Conservation (phyloP, 2,329 filamentous ascomycete genomes). For the Sarocladium oryzae region DNA sequence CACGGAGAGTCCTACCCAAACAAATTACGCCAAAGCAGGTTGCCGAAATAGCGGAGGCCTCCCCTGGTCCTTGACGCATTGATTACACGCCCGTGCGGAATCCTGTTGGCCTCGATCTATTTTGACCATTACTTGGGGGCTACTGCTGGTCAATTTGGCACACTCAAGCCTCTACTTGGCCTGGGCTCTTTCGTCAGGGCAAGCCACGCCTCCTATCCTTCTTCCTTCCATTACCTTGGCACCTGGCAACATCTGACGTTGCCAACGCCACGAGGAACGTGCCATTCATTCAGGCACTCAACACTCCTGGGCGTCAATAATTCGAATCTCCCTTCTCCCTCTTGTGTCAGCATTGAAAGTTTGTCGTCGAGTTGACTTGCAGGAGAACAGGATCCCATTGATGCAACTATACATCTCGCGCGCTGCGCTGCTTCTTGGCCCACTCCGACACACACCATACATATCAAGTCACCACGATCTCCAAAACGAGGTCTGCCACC, state of each 20-base stretch:
- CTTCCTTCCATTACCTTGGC: too few species aligned
- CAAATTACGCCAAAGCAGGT: too few species aligned
- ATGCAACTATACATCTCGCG: too few species aligned
- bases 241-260: background rate
- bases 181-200: background rate
- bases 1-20: background rate
- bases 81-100: background rate
- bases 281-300: background rate
- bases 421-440: background rate
- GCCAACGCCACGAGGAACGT: background rate
- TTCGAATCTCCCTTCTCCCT: background rate
- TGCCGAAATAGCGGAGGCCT: background rate
- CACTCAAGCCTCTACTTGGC: too few species aligned
- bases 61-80: conserved; percentile 2
- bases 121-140: background rate
- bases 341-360: background rate
- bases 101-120: background rate
- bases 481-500: conserved; percentile 16
- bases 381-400: too few species aligned
- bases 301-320: background rate
- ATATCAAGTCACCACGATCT: conserved; percentile 55
- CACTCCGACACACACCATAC: conserved; percentile 35
- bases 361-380: too few species aligned
- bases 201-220: background rate
- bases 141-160: background rate